These are phyloP conservation scores for Puccinellia tenuiflora DNA, from an alignment of 176 grass and related monocot species.

Conservation along the genomic window DNA sequence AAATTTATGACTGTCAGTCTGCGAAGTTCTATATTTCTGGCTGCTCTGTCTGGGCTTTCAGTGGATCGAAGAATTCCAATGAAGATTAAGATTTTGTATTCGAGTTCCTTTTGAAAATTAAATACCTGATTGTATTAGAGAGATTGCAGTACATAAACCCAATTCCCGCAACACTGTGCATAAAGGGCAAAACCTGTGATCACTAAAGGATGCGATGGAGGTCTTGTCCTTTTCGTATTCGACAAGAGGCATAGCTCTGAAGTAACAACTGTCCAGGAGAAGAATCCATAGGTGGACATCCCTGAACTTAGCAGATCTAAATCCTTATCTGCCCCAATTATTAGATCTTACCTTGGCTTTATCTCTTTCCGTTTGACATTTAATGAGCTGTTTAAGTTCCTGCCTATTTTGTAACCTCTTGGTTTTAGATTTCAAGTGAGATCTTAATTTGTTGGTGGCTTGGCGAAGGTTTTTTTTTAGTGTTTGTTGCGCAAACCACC, in stretches of 20 bases:
- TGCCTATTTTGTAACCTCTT: neutral
- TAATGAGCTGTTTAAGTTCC: neutral
- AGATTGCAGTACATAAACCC: neutral
- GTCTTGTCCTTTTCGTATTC: neutral
- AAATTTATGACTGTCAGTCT: neutral
- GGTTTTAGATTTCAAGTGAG: neutral
- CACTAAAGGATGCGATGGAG: neutral
- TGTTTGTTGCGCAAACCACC: neutral
- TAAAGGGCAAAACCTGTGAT: neutral
- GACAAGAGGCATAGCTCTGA: neutral
- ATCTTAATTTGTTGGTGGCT: neutral
- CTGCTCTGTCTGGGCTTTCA: neutral
- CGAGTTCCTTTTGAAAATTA: neutral
- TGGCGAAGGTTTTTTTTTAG: neutral
- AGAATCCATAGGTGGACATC: neutral
- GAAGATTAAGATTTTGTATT: conserved; percentile 3
- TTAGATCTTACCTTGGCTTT: neutral
- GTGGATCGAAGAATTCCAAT: neutral
- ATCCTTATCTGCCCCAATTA: neutral
- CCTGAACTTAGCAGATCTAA: neutral
- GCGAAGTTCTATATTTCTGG: neutral
- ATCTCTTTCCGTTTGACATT: neutral
- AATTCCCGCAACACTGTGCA: neutral
- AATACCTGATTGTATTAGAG: neutral
- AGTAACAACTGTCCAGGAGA: neutral